These are phyloP conservation scores for Haberlea rhodopensis DNA, from an alignment of 257 asterid genomes.

Conservation along the genomic window DNA sequence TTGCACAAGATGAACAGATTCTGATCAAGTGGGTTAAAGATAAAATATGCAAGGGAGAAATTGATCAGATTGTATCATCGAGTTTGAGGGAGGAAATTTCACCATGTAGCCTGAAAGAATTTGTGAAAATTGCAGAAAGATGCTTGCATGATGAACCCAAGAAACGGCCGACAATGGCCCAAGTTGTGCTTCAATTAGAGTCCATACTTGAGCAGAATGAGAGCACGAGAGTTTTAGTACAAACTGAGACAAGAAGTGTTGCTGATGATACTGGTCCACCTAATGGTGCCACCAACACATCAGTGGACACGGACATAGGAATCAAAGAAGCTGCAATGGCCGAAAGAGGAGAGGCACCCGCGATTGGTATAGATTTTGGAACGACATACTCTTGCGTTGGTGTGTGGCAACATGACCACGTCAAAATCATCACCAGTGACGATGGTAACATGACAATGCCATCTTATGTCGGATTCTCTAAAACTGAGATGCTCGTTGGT, in stretches of 20 bases:
- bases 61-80: slow-evolving; percentile 30
- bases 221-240: slow-evolving; percentile 1
- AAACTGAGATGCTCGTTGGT: too few relatives aligned
- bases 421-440: too few relatives aligned
- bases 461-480: too few relatives aligned
- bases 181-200: slow-evolving; percentile 31
- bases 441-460: too few relatives aligned
- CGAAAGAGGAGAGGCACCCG: too few relatives aligned
- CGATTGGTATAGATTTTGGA: too few relatives aligned
- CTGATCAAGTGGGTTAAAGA: slow-evolving; percentile 32
- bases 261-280: too few relatives aligned
- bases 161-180: slow-evolving; percentile 39
- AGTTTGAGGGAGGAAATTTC: slow-evolving; percentile 29
- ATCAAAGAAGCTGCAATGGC: too few relatives aligned
- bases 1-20: slow-evolving; percentile 28
- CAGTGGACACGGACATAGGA: background rate
- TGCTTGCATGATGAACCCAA: slow-evolving; percentile 34
- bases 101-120: slow-evolving; percentile 29
- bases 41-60: slow-evolving; percentile 33
- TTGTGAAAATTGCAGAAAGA: slow-evolving; percentile 32
- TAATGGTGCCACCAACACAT: background rate
- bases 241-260: background rate
- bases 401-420: too few relatives aligned
- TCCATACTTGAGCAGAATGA: slow-evolving; percentile 30
- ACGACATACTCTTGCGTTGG: too few relatives aligned